Conservation (phyloP, 805 yeast genomes). For the Teunomyces gatunensis region DNA sequence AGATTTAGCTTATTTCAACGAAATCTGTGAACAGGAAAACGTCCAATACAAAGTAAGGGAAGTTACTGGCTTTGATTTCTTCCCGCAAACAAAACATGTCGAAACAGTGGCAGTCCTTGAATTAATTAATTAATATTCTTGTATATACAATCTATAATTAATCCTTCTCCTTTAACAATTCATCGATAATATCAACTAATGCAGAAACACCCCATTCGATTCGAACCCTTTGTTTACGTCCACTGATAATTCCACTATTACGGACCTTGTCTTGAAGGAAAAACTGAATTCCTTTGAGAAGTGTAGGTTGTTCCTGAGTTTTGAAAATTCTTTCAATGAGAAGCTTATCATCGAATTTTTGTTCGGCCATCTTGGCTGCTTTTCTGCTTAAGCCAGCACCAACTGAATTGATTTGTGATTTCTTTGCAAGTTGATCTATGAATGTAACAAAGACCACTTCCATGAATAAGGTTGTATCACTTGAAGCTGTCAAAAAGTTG, state of each 20-base stretch:
- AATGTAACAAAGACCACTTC: constrained; percentile 72
- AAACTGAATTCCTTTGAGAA: constrained; percentile 65
- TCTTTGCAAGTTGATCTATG: constrained; percentile 61
- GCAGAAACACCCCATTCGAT: constrained; percentile 67
- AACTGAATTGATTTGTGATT: constrained; percentile 48
- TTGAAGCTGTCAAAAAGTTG: constrained; percentile 66
- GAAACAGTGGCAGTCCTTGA: constrained; percentile 52
- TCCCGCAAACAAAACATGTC: constrained; percentile 59
- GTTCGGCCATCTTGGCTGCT: constrained; percentile 25
- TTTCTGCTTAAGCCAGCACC: constrained; percentile 42
- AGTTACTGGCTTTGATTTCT: constrained; percentile 44
- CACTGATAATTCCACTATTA: constrained; percentile 46
- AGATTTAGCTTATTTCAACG: constrained; percentile 32
- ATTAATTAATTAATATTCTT: constrained; percentile 8
- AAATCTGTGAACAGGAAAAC: constrained; percentile 15
- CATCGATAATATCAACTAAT: constrained; percentile 52
- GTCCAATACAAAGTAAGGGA: constrained; percentile 15
- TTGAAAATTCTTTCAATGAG: constrained; percentile 51
- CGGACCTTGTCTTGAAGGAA: constrained; percentile 50
- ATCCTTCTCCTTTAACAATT: constrained; percentile 17
- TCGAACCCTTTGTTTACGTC: constrained; percentile 54
- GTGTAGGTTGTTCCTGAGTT: constrained; percentile 54
- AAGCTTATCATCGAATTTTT: constrained; percentile 46
- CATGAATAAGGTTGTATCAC: constrained; percentile 63
- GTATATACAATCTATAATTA: constrained; percentile 3